Percentiles rank a stretch among this genome's conserved stretches.
phyloP scores from a whole-genome alignment of 2,329 filamentous ascomycete genomes.

The Macrophomina pseudophaseolina region DNA sequence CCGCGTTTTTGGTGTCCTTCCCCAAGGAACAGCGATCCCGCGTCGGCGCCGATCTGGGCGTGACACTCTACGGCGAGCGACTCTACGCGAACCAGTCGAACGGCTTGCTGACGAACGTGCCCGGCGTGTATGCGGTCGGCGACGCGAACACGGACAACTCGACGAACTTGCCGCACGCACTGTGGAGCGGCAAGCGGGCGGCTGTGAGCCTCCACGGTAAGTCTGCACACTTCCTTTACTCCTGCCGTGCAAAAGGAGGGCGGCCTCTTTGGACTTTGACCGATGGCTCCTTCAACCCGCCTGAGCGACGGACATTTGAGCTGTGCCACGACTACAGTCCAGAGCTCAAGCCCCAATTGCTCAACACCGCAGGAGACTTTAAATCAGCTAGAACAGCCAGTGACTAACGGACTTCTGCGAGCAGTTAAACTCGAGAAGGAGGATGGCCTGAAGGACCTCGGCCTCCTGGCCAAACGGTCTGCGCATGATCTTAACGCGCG shows the following conservation, averaged over 20 bases:
- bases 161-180: conserved; percentile 10
- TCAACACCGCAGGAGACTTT: too few relatives aligned
- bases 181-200: conserved; percentile 13
- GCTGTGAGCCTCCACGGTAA: conserved; percentile 8
- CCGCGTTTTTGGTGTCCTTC: not conserved
- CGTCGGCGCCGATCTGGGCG: not conserved
- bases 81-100: conserved; percentile 9
- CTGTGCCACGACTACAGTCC: too few relatives aligned
- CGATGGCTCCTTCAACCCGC: not conserved
- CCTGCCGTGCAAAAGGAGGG: too few relatives aligned
- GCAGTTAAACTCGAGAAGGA: conserved; percentile 1
- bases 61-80: not conserved
- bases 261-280: too few relatives aligned
- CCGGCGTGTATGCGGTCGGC: conserved; percentile 3
- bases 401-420: too few relatives aligned
- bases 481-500: not conserved
- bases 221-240: not conserved
- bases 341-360: too few relatives aligned
- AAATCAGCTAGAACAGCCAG: too few relatives aligned
- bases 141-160: conserved; percentile 16
- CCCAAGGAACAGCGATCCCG: conserved; percentile 7
- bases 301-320: too few relatives aligned
- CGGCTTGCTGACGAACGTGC: conserved; percentile 8
- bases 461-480: not conserved
- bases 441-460: not conserved